Evolutionary conservation across 441 rosid species (phyloP).

Genomic region (Populus tomentosa): DNA sequence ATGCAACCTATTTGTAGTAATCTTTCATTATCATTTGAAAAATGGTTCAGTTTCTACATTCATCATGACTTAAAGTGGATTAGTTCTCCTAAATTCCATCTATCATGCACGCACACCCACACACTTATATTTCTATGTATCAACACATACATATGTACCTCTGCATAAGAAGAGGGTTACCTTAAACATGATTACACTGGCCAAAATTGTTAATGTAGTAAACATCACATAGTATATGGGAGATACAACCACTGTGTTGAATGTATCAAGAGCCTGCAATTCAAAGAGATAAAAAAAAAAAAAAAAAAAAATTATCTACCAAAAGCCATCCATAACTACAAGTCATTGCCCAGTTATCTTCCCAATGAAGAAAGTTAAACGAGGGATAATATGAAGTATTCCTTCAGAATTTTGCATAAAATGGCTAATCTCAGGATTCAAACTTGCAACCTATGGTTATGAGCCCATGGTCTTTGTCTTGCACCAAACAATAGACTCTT

Average conservation of each 20-base stretch:
- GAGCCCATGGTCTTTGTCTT: not conserved
- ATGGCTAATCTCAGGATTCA: conserved; percentile 1
- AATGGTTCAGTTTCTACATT: not conserved
- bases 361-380: not conserved
- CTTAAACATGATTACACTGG: conserved; percentile 97
- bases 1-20: not conserved
- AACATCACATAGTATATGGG: conserved; percentile 90
- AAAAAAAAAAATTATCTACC: not conserved
- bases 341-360: not conserved
- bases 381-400: not conserved
- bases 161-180: conserved; percentile 22
- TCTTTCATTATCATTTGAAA: not conserved
- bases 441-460: not conserved
- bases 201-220: conserved; percentile 76
- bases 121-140: not conserved
- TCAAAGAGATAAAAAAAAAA: not conserved
- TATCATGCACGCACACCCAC: not conserved
- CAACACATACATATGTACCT: not conserved
- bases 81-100: not conserved
- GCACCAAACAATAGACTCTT: not conserved
- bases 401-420: not conserved
- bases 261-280: conserved; percentile 82
- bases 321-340: conserved; percentile 1
- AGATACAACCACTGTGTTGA: conserved; percentile 78
- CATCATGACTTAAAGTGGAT: not conserved